These are phyloP conservation scores for Kwoniella dejecticola DNA, from an alignment of 768 basidiomycete species.

Conservation along the genomic window DNA sequence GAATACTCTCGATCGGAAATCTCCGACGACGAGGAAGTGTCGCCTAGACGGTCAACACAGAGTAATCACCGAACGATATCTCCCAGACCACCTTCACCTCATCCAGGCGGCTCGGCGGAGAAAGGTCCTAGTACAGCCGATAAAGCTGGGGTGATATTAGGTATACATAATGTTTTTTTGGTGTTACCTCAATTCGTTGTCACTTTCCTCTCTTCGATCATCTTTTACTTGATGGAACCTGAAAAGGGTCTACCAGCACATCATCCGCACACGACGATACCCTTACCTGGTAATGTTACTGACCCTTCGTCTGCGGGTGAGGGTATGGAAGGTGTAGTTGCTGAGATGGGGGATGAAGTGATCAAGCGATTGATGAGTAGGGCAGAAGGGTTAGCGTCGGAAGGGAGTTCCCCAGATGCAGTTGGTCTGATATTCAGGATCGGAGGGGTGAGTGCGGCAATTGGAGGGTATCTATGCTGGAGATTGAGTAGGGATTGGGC, in stretches of 20 bases:
- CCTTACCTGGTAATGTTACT: conserved; percentile 33
- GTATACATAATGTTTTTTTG: conserved; percentile 92
- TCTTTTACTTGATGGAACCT: conserved; percentile 84
- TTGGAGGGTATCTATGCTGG: conserved; percentile 28
- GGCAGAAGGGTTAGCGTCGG: conserved; percentile 37
- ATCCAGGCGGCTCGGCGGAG: neutral
- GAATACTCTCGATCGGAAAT: conserved; percentile 11
- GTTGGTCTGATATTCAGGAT: conserved; percentile 70
- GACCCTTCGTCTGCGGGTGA: conserved; percentile 59
- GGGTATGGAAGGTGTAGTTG: conserved; percentile 32
- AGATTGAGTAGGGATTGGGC: conserved; percentile 26
- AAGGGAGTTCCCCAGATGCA: conserved; percentile 62
- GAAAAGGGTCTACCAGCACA: conserved; percentile 39
- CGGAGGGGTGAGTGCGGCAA: conserved; percentile 33
- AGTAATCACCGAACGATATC: conserved; percentile 2
- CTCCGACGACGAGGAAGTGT: conserved; percentile 10
- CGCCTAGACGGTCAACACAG: neutral
- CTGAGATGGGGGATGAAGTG: conserved; percentile 6
- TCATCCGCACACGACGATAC: conserved; percentile 39
- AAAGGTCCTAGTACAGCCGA: conserved; percentile 59
- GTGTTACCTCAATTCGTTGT: conserved; percentile 94
- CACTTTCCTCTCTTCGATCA: conserved; percentile 77
- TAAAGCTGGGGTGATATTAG: conserved; percentile 86
- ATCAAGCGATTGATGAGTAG: conserved; percentile 26
- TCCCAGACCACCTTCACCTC: neutral